Evolutionary conservation across 495 filamentous ascomycete species (phyloP).

Genomic region (Clohesyomyces aquaticus): DNA sequence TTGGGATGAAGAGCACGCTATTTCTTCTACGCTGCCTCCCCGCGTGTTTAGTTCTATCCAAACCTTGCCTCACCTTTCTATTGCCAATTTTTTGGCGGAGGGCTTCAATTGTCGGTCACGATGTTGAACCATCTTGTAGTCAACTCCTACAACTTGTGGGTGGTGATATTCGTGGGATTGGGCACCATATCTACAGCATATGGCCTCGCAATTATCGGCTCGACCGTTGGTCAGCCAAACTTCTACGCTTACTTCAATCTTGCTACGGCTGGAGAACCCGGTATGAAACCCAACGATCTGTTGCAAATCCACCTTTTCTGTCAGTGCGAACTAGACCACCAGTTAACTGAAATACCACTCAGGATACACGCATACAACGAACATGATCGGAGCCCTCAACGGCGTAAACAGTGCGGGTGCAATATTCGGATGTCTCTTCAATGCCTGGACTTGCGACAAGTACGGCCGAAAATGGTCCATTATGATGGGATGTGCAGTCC

Average conservation of each 20-base stretch:
- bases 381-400: slow-evolving; percentile 54
- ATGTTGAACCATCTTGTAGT: slow-evolving; percentile 40
- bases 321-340: no score
- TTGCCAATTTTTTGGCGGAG: not conserved
- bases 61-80: not conserved
- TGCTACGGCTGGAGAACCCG: slow-evolving; percentile 35
- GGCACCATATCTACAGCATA: slow-evolving; percentile 51
- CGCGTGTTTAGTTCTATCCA: not conserved
- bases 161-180: slow-evolving; percentile 45
- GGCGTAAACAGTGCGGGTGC: slow-evolving; percentile 55
- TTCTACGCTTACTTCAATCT: slow-evolving; percentile 45
- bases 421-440: slow-evolving; percentile 51
- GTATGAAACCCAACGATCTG: slow-evolving; percentile 3
- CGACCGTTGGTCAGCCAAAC: slow-evolving; percentile 58
- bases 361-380: slow-evolving; percentile 55
- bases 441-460: slow-evolving; percentile 52
- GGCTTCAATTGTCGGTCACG: not conserved
- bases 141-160: slow-evolving; percentile 44
- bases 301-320: no score
- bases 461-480: slow-evolving; percentile 53
- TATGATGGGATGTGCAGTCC: slow-evolving; percentile 51
- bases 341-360: not conserved
- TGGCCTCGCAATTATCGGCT: slow-evolving; percentile 56
- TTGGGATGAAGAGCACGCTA: not conserved
- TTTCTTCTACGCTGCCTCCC: not conserved